Evolutionary conservation across 148 eudicot genomes (phyloP).

Genomic region (Dianthus caryophyllus): DNA sequence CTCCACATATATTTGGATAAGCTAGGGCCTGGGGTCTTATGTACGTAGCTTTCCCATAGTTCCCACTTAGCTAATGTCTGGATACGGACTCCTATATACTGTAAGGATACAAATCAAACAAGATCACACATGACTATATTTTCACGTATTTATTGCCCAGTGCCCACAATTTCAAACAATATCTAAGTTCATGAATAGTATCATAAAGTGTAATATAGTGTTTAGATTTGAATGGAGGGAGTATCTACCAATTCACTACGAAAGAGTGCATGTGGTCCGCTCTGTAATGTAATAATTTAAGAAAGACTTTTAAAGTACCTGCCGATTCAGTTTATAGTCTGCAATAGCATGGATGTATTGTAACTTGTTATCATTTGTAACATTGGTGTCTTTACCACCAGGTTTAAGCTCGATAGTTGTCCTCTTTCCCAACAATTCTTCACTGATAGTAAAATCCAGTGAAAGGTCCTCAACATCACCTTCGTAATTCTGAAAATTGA

Average conservation of each 20-base stretch:
- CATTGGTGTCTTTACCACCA: conserved; percentile 76
- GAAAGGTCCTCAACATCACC: conserved; percentile 83
- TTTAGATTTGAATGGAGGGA: not conserved
- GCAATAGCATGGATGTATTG: conserved; percentile 97
- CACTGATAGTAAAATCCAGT: conserved; percentile 87
- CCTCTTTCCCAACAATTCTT: conserved; percentile 70
- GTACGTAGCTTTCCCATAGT: no score
- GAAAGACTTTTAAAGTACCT: conserved; percentile 41
- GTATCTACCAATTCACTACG: not conserved
- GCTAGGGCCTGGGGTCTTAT: no score
- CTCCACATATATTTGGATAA: no score
- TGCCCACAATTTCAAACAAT: no score
- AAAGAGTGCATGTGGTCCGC: conserved; percentile 1
- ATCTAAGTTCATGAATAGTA: no score
- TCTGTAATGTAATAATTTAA: conserved; percentile 4
- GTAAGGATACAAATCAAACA: no score
- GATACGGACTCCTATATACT: no score
- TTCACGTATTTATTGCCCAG: no score
- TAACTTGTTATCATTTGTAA: conserved; percentile 88
- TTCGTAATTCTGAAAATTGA: conserved; percentile 68
- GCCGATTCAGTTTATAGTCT: conserved; percentile 93
- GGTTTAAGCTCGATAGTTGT: conserved; percentile 78
- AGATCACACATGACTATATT: no score
- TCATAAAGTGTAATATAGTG: no score
- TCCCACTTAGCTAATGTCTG: no score